These are phyloP conservation scores for Crassisporium funariophilum DNA, from an alignment of 768 basidiomycete genomes.

Conservation along the genomic window DNA sequence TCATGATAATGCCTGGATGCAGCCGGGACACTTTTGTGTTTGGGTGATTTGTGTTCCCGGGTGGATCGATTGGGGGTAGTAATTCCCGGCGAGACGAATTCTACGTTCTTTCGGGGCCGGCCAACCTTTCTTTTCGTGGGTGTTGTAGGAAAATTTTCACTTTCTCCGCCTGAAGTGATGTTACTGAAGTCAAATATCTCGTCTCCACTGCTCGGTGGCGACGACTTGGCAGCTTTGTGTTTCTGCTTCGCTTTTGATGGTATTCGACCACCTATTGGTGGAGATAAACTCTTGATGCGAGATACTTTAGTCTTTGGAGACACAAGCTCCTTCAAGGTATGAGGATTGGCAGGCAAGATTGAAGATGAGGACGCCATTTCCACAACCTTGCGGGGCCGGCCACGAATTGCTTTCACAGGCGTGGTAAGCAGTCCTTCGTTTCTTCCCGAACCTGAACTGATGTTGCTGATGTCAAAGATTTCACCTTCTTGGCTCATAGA, in stretches of 20 bases:
- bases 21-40: background rate
- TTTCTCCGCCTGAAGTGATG: background rate
- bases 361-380: background rate
- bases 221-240: background rate
- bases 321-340: no score
- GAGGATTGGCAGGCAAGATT: no score
- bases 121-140: constrained; percentile 16
- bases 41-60: background rate
- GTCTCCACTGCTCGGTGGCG: background rate
- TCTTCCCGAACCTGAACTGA: no score
- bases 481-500: no score
- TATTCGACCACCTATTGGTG: background rate
- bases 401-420: constrained; percentile 1
- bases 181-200: background rate
- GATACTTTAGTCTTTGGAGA: no score
- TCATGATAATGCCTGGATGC: no score
- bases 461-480: no score
- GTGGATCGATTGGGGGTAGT: background rate
- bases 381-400: constrained; percentile 6
- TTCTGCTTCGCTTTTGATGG: background rate
- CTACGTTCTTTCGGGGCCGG: constrained; percentile 12
- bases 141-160: background rate
- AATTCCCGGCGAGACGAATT: background rate
- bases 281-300: background rate
- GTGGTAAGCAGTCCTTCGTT: no score